Conservation (phyloP, 2,329 filamentous ascomycete genomes). For the Apiospora sp. region DNA sequence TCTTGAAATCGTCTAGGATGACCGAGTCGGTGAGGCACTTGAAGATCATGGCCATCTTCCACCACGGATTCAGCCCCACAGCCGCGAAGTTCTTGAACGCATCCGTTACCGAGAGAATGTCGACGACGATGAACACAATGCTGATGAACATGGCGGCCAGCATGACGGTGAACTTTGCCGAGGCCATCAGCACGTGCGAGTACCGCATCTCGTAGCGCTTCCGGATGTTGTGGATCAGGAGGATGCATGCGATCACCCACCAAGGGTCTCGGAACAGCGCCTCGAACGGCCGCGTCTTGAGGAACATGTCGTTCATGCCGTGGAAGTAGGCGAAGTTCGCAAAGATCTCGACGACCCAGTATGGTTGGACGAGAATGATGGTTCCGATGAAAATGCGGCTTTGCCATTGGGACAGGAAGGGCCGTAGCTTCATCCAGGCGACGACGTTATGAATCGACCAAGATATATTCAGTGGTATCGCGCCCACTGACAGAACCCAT, state of each 20-base stretch:
- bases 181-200: conserved; percentile 64
- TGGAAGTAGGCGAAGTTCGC: conserved; percentile 73
- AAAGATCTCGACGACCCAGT: conserved; percentile 71
- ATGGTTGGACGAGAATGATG: conserved; percentile 65
- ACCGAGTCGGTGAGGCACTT: conserved; percentile 74
- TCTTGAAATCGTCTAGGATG: conserved; percentile 74
- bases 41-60: conserved; percentile 69
- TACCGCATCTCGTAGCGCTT: conserved; percentile 66
- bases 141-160: conserved; percentile 67
- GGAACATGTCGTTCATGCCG: conserved; percentile 59
- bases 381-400: conserved; percentile 66
- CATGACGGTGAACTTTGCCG: conserved; percentile 70
- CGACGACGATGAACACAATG: conserved; percentile 67
- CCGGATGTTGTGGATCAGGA: conserved; percentile 69
- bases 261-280: conserved; percentile 70
- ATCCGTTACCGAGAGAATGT: conserved; percentile 65
- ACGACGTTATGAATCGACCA: conserved; percentile 73
- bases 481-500: conserved; percentile 70
- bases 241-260: conserved; percentile 70
- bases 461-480: conserved; percentile 67
- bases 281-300: conserved; percentile 64
- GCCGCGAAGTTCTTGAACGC: conserved; percentile 51
- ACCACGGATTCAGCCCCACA: conserved; percentile 67
- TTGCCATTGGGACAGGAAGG: conserved; percentile 60
- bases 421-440: conserved; percentile 71